Base-by-base conservation (phyloP, 2,329 filamentous ascomycete genomes). In the Thelonectria rubi region DNA sequence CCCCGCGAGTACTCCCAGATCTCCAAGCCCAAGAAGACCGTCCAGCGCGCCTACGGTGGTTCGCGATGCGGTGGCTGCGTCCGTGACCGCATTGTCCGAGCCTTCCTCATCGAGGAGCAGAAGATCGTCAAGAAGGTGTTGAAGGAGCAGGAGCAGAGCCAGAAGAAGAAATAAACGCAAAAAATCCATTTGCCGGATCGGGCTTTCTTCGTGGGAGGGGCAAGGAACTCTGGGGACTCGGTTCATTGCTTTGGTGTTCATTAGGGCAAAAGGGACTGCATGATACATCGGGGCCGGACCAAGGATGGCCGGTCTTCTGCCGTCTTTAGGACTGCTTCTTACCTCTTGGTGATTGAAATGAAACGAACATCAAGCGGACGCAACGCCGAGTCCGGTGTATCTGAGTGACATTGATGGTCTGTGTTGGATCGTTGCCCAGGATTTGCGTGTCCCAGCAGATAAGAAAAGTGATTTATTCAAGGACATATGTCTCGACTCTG, bases 51-150 rank as follows among this genome's bases (percentile, higher is more conserved):
- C 78, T 99, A 99, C 82, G 94, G 95, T 82, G 95, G 95, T 79
- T 97, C 94, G 77, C 92, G 95, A 88, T 99, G 95, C 87, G 93
- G 91, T 79, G 95, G 93, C 88, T 99, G 95, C 83, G 95, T 99
- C 75, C 94, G 94, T 83, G 95, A 99, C 87, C 91, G 95, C 76
- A 92, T 99, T 74, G 93, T 97, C 75, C 93, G 95, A 75, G 95
- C 95, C 70, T 99, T 99, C 91, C 86, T 99, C 81, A 98, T 99
- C 73, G 96, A 99, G 88, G 95, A 99, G 90, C 95, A 99, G 88
- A 99, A 99, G 92, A 98, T 99, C 77, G 95, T 99, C 84, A 99
- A 99, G 93, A 99, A 99, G 92, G 95, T 99, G 77, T 89, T 98
- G 81, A 97, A 97, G 91, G 94, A 98, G 88, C 92, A 97, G 86